These are phyloP conservation scores for Magnolia kwangsiensis DNA, from an alignment of 164 flowering plant species.

Conservation along the genomic window DNA sequence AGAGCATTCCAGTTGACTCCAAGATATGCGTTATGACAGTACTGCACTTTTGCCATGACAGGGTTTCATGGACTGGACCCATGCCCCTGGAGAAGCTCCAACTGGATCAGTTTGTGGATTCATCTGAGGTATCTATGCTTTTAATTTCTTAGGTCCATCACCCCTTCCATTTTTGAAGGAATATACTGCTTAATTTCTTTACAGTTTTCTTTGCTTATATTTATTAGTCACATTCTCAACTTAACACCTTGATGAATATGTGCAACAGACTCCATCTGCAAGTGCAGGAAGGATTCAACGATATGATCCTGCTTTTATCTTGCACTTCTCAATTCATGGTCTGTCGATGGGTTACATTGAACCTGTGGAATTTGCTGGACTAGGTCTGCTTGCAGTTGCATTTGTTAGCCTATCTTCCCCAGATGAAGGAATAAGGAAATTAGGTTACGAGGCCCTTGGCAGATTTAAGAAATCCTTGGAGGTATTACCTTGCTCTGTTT, in stretches of 20 bases:
- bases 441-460: constrained; percentile 71
- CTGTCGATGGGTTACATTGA: constrained; percentile 66
- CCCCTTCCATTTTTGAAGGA: background rate
- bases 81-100: constrained; percentile 17
- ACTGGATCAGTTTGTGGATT: constrained; percentile 19
- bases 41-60: constrained; percentile 58
- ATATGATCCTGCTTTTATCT: constrained; percentile 85
- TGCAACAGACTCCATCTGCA: constrained; percentile 34
- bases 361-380: constrained; percentile 72
- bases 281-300: constrained; percentile 24
- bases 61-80: constrained; percentile 24
- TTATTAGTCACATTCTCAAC: constrained; percentile 8
- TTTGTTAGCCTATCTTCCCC: constrained; percentile 78
- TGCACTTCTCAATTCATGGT: constrained; percentile 68
- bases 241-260: constrained; percentile 11
- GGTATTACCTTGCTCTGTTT: constrained; percentile 31
- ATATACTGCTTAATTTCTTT: background rate
- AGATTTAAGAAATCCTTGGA: constrained; percentile 57
- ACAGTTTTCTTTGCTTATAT: background rate
- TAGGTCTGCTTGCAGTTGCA: constrained; percentile 83
- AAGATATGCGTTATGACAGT: constrained; percentile 57
- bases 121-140: constrained; percentile 32
- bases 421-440: constrained; percentile 62
- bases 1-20: constrained; percentile 67
- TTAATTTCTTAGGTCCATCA: background rate